These are phyloP conservation scores for Hypholoma fasciculare DNA, from an alignment of 768 basidiomycete species.

Conservation along the genomic window DNA sequence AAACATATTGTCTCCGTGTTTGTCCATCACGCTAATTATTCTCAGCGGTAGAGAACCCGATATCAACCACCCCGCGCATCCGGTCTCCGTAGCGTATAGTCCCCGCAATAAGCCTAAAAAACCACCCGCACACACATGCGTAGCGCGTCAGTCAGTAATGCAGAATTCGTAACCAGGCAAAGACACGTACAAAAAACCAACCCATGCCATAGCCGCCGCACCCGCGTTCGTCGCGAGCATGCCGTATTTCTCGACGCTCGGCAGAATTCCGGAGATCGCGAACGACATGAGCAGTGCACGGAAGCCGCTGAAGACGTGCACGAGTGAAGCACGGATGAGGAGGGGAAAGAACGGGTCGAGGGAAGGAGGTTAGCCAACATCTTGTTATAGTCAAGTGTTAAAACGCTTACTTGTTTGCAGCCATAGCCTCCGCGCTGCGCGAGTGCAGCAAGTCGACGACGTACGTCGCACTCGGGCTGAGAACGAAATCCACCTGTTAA, in stretches of 20 bases:
- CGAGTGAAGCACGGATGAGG: too few relatives aligned
- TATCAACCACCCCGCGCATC: constrained; percentile 55
- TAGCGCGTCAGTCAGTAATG: too few relatives aligned
- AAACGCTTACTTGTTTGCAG: constrained; percentile 45
- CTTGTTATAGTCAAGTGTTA: background rate
- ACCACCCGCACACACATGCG: background rate
- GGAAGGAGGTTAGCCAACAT: too few relatives aligned
- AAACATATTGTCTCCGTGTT: too few relatives aligned
- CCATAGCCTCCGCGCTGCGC: constrained; percentile 58
- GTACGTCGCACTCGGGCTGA: constrained; percentile 53
- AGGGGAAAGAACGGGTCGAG: too few relatives aligned
- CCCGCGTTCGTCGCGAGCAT: constrained; percentile 47
- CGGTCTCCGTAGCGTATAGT: constrained; percentile 56
- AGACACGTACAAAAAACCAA: constrained; percentile 49
- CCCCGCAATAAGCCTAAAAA: constrained; percentile 45
- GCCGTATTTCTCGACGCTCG: constrained; percentile 51
- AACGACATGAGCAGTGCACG: constrained; percentile 41
- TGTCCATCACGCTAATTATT: constrained; percentile 21
- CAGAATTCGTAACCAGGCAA: background rate
- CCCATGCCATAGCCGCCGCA: constrained; percentile 42
- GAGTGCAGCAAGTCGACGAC: constrained; percentile 54
- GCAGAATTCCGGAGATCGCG: constrained; percentile 44
- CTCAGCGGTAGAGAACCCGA: constrained; percentile 47
- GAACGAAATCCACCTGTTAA: constrained; percentile 50
- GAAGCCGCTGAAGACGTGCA: constrained; percentile 34